Evolutionary conservation across 208 protist genomes (phyloP).

Genomic region (Leishmania gerbilli): DNA sequence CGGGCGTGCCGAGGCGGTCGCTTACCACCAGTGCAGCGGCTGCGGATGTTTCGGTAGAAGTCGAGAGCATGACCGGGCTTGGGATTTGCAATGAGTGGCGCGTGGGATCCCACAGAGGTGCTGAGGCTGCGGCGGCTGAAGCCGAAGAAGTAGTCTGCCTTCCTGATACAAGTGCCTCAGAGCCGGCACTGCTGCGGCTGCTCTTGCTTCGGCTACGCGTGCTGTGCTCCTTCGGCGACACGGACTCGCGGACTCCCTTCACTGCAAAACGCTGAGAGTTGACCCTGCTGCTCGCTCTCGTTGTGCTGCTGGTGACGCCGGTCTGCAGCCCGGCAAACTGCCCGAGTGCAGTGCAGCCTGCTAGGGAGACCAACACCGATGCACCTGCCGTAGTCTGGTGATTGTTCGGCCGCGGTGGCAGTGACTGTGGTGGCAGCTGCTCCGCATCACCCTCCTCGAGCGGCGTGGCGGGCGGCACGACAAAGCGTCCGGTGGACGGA

Average conservation of each 20-base stretch:
- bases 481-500: conserved; percentile 7
- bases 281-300: background rate
- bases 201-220: background rate
- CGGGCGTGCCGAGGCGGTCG: background rate
- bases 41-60: background rate
- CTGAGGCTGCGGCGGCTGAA: background rate
- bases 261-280: conserved; percentile 29
- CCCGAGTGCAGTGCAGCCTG: background rate
- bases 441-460: background rate
- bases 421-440: background rate
- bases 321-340: background rate
- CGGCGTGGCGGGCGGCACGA: background rate
- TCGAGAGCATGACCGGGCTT: background rate
- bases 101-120: conserved; percentile 1
- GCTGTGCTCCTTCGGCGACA: background rate
- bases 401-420: background rate
- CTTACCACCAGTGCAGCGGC: background rate
- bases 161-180: background rate
- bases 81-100: background rate
- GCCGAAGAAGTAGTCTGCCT: background rate
- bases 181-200: background rate
- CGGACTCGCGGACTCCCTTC: background rate
- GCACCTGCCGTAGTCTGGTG: background rate
- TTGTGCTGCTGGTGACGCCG: conserved; percentile 1
- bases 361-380: no score